Evolutionary conservation across 1,284 basidiomycete species (phyloP).

Genomic region (Inonotus hispidus): DNA sequence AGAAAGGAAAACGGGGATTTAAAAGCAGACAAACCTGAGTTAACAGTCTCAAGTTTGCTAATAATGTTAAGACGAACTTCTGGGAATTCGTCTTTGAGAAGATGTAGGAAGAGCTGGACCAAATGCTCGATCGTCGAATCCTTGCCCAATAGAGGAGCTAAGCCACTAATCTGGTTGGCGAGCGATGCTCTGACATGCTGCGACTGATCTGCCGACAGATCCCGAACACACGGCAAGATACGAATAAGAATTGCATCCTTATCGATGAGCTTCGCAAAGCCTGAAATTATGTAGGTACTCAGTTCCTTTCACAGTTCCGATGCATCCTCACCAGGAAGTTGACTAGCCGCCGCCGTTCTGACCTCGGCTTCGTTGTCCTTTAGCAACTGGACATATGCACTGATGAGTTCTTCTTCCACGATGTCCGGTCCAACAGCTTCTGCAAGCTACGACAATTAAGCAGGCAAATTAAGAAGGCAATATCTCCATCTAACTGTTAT

Average conservation of each 20-base stretch:
- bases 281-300: conserved; percentile 37
- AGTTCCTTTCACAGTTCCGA: not conserved
- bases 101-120: conserved; percentile 92
- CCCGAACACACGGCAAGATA: conserved; percentile 94
- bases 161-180: conserved; percentile 95
- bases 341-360: conserved; percentile 91
- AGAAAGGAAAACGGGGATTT: not conserved
- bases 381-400: conserved; percentile 89
- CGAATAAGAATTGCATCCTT: conserved; percentile 91
- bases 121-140: conserved; percentile 96
- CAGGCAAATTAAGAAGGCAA: not conserved
- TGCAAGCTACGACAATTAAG: conserved; percentile 58
- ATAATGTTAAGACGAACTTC: conserved; percentile 98
- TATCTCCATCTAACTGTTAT: conserved; percentile 4
- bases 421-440: conserved; percentile 89
- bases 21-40: conserved; percentile 59
- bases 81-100: conserved; percentile 98
- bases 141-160: conserved; percentile 92
- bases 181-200: conserved; percentile 98
- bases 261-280: conserved; percentile 93
- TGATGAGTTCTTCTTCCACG: conserved; percentile 91
- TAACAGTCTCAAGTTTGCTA: conserved; percentile 97
- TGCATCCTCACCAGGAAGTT: conserved; percentile 59
- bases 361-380: conserved; percentile 99
- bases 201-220: conserved; percentile 89